phyloP scores from a whole-genome alignment of 176 grass and related monocot genomes.

The Saccharum officinarum region DNA sequence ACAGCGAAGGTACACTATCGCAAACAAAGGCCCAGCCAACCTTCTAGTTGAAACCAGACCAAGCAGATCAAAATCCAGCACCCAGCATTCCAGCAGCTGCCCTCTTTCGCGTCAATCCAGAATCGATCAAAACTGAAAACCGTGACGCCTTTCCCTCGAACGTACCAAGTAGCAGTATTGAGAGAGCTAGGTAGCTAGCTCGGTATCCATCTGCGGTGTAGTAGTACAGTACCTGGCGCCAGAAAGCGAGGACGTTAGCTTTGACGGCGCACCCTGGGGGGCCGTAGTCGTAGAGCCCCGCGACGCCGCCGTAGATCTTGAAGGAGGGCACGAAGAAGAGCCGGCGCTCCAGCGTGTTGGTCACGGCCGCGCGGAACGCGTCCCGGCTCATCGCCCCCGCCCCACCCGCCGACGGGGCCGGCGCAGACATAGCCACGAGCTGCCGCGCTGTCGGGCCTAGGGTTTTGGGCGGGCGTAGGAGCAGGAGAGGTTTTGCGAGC shows the following conservation, averaged over 20 bases:
- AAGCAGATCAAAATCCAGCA: slow-evolving; percentile 4
- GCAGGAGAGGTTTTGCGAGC: slow-evolving; percentile 41
- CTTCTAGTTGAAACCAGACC: background rate
- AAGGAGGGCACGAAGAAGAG: slow-evolving; percentile 90
- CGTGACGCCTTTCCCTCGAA: background rate
- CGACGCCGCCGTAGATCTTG: slow-evolving; percentile 96
- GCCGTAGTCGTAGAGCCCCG: slow-evolving; percentile 87
- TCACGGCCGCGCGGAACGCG: slow-evolving; percentile 68
- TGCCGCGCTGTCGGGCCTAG: background rate
- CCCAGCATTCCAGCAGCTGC: background rate
- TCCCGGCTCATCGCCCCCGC: slow-evolving; percentile 46
- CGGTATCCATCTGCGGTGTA: background rate
- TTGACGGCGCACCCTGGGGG: slow-evolving; percentile 84
- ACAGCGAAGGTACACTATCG: background rate
- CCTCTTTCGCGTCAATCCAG: background rate
- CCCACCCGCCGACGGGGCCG: background rate
- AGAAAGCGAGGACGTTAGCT: slow-evolving; percentile 82
- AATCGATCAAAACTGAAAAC: background rate
- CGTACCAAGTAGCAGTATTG: background rate
- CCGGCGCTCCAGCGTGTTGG: slow-evolving; percentile 81
- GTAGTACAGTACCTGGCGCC: slow-evolving; percentile 72
- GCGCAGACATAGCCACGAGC: slow-evolving; percentile 24
- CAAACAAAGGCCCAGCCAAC: slow-evolving; percentile 9
- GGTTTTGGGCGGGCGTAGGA: slow-evolving; percentile 24
- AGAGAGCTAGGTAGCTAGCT: background rate